Evolutionary conservation across 768 basidiomycete species (phyloP), one percentile per base, ranked within the genome.

Genomic region (Suillus subalutaceus): DNA sequence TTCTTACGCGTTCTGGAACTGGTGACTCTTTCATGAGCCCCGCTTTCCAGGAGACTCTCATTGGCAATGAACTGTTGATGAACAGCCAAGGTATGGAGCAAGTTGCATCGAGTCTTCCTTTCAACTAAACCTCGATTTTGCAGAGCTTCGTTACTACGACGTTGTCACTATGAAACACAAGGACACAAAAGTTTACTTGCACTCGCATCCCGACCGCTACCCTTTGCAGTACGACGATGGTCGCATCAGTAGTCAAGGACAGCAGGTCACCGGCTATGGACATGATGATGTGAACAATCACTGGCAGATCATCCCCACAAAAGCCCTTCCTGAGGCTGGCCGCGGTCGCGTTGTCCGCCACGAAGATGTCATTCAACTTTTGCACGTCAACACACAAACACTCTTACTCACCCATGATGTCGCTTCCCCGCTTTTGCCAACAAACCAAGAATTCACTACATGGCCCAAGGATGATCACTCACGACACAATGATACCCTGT

Each of bases 11-110:
- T 69, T 96, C 96, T 13, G 97, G 97, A 32, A 86, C 96, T 40
- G 97, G 97, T 6, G 97, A 99, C 73, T 83, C 85, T 46, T 99
- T 99, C 82, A 99, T 99, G 97, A 95, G 92, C 75, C 96, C 97
- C 7, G 90, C 89, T 6, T 99, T 99, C 88, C 97, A 99, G 79
- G 96, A 99, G 80, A 97, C 96, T 20, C 82, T 99, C 61, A 78
- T 83, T 26, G 96, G 95, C 38, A 99, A 97, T 70, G 96, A 99
- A 73, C 83, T 99, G 78, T 79, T 98, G 65, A 75, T 98, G 68
- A 94, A 94, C 73, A 92, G 94, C 69, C 91, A 96, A 81, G 97
- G 97, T 96, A 70, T 65, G 83, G 9, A 20, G 20, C 52, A 60
- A 13, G 44, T n/a, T 30, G 61, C n/a, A 58, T 32, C 13, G 23